Base-by-base conservation (phyloP, 2,329 filamentous ascomycete species). In the Arachnomyces sp. region DNA sequence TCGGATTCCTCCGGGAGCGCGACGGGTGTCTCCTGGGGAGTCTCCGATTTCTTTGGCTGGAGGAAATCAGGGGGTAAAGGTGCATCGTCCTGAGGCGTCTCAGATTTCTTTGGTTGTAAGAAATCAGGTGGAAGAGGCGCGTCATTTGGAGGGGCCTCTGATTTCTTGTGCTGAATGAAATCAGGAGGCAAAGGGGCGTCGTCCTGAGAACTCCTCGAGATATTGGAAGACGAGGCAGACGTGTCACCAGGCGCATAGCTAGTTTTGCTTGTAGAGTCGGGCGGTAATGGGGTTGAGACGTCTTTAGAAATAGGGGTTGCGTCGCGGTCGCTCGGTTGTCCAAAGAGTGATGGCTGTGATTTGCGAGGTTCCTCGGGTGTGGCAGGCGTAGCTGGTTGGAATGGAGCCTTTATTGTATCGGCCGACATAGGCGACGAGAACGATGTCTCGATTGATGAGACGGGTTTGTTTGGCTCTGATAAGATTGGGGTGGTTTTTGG, bases 201-300 rank as follows among this genome's bases (percentile, higher is more conserved):
- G 7, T 68, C n/a, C 32, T 53, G 42, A 4, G 64, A 65, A 31
- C 49, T 56, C 38, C 61, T 64, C 4, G 64, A 67, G 4, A 61
- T 58, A 39, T 62, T 60, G 3, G 65, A 67, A 3, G 67, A 67
- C 7, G 67, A 70, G 7, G 60, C 64, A 3, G 68, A 69, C n/a
- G 67, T 70, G 43, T 72, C 68, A 4, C 67, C 68, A 17, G 67
- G 60, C 7, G 61, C 61, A 50, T 70, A 71, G 9, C 49, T 58
- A 29, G 57, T 59, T 50, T 63, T 68, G 44, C 65, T 71, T n/a
- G 65, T 67, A 4, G 68, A 48, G 31, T 71, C 67, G 12, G 68
- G 68, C 3, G 68, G 68, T 28, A 72, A 51, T 7, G 68, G 68
- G 7, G 59, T 45, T 45, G 65, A 60, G 7, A 57, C 40, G 17